Conservation (phyloP, 1,284 basidiomycete genomes). For the Heterobasidion occidentale region DNA sequence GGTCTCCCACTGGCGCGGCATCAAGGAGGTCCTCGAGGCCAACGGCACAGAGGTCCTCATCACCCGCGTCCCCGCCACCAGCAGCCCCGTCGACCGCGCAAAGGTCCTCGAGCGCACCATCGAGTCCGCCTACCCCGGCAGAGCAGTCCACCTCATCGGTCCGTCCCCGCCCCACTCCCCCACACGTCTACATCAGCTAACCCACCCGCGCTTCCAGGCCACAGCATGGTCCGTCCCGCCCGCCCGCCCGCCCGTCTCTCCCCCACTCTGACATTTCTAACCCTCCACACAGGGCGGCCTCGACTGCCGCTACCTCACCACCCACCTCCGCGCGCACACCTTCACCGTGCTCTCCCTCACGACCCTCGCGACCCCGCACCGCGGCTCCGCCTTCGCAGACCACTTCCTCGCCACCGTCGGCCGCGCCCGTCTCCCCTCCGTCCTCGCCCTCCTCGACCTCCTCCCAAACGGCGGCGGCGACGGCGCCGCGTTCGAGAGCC, state of each 20-base stretch:
- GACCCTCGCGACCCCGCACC: constrained; percentile 91
- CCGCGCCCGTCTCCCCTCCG: constrained; percentile 51
- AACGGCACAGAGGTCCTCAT: constrained; percentile 90
- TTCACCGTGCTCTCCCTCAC: constrained; percentile 78
- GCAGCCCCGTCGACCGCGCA: constrained; percentile 79
- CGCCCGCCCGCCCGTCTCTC: background rate
- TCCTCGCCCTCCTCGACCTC: constrained; percentile 65
- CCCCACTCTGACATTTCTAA: background rate
- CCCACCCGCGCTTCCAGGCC: constrained; percentile 36
- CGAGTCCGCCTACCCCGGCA: constrained; percentile 70
- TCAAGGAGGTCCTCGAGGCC: constrained; percentile 82
- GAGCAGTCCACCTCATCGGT: constrained; percentile 84
- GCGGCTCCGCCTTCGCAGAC: constrained; percentile 90
- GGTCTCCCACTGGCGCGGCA: constrained; percentile 92
- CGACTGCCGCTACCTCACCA: constrained; percentile 84
- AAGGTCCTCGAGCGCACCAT: constrained; percentile 80
- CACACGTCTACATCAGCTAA: background rate
- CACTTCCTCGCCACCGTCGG: constrained; percentile 83
- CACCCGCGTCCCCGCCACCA: constrained; percentile 87
- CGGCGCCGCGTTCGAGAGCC: constrained; percentile 83
- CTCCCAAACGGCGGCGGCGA: constrained; percentile 85
- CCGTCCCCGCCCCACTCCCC: constrained; percentile 11
- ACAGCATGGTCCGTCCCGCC: constrained; percentile 69
- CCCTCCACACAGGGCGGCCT: constrained; percentile 66
- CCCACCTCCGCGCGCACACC: constrained; percentile 57